Conservation (phyloP, 2,329 filamentous ascomycete genomes). For the Akanthomyces dipterigenus region DNA sequence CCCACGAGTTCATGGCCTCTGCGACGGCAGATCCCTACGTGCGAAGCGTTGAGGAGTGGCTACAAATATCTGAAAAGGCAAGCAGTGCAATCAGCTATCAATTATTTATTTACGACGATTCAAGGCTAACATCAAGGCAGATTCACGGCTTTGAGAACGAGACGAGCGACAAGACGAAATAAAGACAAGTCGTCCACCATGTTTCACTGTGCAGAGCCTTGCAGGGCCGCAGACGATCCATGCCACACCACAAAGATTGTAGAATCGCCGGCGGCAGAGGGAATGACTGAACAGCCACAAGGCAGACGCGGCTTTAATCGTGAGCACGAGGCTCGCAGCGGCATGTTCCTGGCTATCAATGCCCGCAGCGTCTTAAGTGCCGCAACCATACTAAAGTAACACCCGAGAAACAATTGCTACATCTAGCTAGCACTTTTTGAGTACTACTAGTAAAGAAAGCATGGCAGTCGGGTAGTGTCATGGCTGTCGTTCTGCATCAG, state of each 20-base stretch:
- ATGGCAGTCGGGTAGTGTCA: not conserved
- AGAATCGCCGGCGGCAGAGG: not conserved
- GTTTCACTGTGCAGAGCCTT: not conserved
- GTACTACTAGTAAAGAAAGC: not conserved
- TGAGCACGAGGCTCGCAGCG: not conserved
- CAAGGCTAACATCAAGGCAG: not conserved
- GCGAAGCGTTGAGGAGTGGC: conserved; percentile 74
- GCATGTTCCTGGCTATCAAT: not conserved
- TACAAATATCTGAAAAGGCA: conserved; percentile 64
- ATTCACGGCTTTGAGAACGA: conserved; percentile 2
- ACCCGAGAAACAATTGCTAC: not conserved
- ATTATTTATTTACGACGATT: not conserved
- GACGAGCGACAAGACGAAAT: not conserved
- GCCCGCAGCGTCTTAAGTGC: not conserved
- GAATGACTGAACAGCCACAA: not conserved
- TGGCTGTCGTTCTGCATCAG: not conserved
- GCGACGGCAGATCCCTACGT: conserved; percentile 61
- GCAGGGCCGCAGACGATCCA: no score
- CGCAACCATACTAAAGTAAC: not conserved
- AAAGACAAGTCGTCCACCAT: not conserved
- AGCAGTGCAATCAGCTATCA: not conserved
- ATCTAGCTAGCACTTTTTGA: not conserved
- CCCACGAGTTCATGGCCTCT: conserved; percentile 62
- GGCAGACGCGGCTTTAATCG: not conserved
- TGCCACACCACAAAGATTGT: no score